Evolutionary conservation across 768 basidiomycete genomes (phyloP).

Genomic region (Boletus sp.): DNA sequence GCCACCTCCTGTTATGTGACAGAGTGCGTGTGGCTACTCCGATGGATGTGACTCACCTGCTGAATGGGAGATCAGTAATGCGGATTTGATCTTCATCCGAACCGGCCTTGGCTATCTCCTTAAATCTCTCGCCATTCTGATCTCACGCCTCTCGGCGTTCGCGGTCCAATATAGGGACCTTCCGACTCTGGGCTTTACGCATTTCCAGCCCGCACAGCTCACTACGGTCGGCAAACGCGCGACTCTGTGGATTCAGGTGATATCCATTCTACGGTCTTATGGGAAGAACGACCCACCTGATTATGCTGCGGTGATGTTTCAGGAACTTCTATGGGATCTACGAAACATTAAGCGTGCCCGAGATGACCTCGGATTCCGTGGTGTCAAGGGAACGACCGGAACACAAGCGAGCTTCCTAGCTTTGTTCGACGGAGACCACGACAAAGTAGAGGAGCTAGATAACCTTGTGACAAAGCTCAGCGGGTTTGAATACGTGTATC

Average conservation of each 20-base stretch:
- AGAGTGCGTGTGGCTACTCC: slow-evolving; percentile 58
- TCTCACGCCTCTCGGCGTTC: slow-evolving; percentile 83
- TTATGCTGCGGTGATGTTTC: not conserved
- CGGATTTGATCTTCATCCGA: slow-evolving; percentile 95
- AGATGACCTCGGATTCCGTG: slow-evolving; percentile 93
- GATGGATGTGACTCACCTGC: slow-evolving; percentile 1
- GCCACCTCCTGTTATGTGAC: slow-evolving; percentile 99
- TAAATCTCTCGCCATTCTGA: slow-evolving; percentile 84
- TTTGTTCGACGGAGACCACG: slow-evolving; percentile 93
- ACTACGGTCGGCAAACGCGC: slow-evolving; percentile 98
- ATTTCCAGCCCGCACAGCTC: slow-evolving; percentile 98
- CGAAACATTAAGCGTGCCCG: slow-evolving; percentile 87
- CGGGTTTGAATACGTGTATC: slow-evolving; percentile 93
- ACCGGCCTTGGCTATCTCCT: slow-evolving; percentile 82
- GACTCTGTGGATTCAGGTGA: slow-evolving; percentile 92
- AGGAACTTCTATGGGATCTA: slow-evolving; percentile 96
- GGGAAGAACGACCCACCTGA: not conserved
- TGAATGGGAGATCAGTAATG: slow-evolving; percentile 63
- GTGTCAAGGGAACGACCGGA: slow-evolving; percentile 99
- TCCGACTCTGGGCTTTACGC: slow-evolving; percentile 95
- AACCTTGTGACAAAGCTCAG: slow-evolving; percentile 84
- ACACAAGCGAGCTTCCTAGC: slow-evolving; percentile 96
- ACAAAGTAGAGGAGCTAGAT: slow-evolving; percentile 92
- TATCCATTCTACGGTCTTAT: slow-evolving; percentile 10
- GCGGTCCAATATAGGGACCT: slow-evolving; percentile 83